Evolutionary conservation across 1,139 yeast genomes (phyloP), one percentile per base, ranked within the genome.

Genomic region (Petasospora fabianii): DNA sequence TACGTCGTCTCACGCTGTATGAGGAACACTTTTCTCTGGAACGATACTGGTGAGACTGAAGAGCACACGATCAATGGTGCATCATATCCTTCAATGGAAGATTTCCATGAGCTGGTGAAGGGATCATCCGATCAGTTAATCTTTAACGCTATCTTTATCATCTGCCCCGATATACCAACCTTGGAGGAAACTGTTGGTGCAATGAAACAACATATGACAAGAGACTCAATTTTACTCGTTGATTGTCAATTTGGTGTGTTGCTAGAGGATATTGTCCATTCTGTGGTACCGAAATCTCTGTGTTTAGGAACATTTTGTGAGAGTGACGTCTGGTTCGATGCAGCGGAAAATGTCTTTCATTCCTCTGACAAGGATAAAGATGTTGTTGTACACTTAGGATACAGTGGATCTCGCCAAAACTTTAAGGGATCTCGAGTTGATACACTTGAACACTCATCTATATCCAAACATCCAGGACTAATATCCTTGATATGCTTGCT

Each of bases 231-330:
- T 29, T 21, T 32, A 5, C 18, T 32, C 10, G 29, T 24, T n/a
- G 34, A 32, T 17, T 24, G 24, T 9, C 24, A 17, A 4, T 26
- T 14, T 10, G 34, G 34, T 17, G 34, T 32, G n/a, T 18, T 32
- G 18, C 13, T 15, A 14, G 34, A 32, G 18, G 34, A 32, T 24
- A 7, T 24, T 10, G 29, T 32, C 12, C 29, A 22, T 6, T 6
- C n/a, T 10, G 12, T 32, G 4, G 10, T 24, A 7, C 9, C 17
- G 22, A 5, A 11, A 7, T 15, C 13, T 14, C 28, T 16, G 14
- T 26, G 28, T 14, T 10, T 26, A 16, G 28, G 16, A 6, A 5
- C 28, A 4, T 26, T 13, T 16, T 13, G 28, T 26, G 28, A 26
- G 28, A 26, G 16, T 10, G 8, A 6, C 6, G 10, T n/a, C 5